These are phyloP conservation scores for Draba incana DNA, from an alignment of 345 rosid genomes.

Conservation along the genomic window DNA sequence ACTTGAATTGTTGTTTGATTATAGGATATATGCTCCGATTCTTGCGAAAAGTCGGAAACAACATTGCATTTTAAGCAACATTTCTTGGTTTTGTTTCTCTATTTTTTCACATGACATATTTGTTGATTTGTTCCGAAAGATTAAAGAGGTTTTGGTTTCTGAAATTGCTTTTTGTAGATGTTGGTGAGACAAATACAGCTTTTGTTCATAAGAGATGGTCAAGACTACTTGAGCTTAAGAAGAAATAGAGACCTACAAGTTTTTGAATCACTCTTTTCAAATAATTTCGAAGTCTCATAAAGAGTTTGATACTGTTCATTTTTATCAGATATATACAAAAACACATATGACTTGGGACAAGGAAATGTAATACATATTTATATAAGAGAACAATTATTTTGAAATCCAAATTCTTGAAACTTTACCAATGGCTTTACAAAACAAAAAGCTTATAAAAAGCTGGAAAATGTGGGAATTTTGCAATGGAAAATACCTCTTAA, in stretches of 20 bases:
- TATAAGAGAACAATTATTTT: no score
- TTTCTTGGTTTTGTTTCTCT: constrained; percentile 1
- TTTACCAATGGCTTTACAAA: background rate
- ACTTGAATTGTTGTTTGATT: background rate
- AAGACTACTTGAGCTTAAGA: constrained; percentile 74
- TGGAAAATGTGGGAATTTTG: background rate
- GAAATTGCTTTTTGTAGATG: constrained; percentile 47
- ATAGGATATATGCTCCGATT: constrained; percentile 79
- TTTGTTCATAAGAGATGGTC: constrained; percentile 77
- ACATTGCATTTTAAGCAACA: constrained; percentile 55
- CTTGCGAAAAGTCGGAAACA: constrained; percentile 69
- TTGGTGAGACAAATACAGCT: constrained; percentile 54
- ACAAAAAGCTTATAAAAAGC: background rate
- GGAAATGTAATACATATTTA: background rate
- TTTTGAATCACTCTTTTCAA: background rate
- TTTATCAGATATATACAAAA: background rate
- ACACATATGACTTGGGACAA: background rate
- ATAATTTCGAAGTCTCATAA: constrained; percentile 11
- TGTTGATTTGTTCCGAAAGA: constrained; percentile 9
- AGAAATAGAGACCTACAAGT: constrained; percentile 21
- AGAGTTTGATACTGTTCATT: constrained; percentile 17
- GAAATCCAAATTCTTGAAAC: background rate
- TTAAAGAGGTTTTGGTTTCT: constrained; percentile 14
- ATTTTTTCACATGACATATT: constrained; percentile 3
- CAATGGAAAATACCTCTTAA: background rate